Base-by-base conservation (phyloP, 139 green algal genomes). In the Coelastrella sp. region DNA sequence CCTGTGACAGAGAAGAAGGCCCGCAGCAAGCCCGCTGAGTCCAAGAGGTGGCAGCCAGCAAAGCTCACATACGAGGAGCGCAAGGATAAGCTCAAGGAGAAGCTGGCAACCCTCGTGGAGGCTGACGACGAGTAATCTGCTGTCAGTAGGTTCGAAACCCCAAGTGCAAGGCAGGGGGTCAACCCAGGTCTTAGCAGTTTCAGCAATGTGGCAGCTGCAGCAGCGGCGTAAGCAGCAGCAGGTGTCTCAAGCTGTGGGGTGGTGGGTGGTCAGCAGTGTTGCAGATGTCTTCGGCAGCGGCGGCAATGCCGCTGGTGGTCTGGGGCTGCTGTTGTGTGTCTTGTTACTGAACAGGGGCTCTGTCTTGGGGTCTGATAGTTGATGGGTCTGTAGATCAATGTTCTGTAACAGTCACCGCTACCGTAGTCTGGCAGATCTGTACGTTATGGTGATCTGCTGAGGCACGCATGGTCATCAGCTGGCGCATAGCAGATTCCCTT, bases 51-150 rank as follows among this genome's bases (percentile, higher is more conserved):
- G 96, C 95, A 98, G 93, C 65, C 92, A 59, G 78, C 74, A 73
- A 99, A 99, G 96, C 91, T 98, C 80, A 99, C 98, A 19, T 99
- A 99, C 92, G 98, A 99, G 80, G 82, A 99, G 97, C 95, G 96
- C 91, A 99, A 99, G 97, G 94, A 97, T 32, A 92, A 91, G 59
- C 97, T 99, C 87, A 99, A 99, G 96, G 93, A 56, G 11, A 90
- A 90, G 86, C 77, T 90, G 47, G 74, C 75, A n/a, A 66, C 60
- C 0, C 86, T 90, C 47, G 66, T 83, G 60, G 86, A 90, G 76
- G 86, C 56, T 14, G 86, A 86, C 47, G 86, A 90, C 64, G 81
- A 87, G 81, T 87, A 87, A 77, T 47, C 32, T 47, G 32, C 32
- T 47, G 32, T 47, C 32, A 47, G 32, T 47, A 47, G 32, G 32